These are phyloP conservation scores for Geosiphon pyriformis DNA, from an alignment of 192 early-diverging fungal species.

Conservation along the genomic window DNA sequence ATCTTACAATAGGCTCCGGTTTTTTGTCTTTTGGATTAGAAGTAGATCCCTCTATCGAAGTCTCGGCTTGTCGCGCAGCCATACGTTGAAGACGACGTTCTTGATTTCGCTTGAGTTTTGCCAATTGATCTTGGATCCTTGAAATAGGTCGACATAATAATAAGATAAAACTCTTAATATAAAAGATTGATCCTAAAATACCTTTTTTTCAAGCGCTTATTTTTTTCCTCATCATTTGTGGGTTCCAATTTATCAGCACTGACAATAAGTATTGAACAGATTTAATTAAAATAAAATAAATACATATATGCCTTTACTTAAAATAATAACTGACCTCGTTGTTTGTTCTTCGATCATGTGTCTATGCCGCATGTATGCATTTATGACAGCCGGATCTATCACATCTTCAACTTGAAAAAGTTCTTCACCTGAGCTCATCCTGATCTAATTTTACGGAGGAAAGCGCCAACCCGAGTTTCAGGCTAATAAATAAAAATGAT, in stretches of 20 bases:
- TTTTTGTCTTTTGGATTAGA: constrained; percentile 48
- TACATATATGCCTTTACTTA: not conserved
- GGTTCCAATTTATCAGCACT: constrained; percentile 47
- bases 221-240: constrained; percentile 54
- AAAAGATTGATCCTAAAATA: not conserved
- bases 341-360: constrained; percentile 70
- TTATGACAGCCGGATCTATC: constrained; percentile 76
- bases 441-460: constrained; percentile 27
- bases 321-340: constrained; percentile 29
- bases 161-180: not conserved
- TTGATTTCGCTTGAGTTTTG: constrained; percentile 57
- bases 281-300: not conserved
- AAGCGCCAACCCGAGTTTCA: constrained; percentile 33
- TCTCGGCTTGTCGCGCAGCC: constrained; percentile 44
- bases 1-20: constrained; percentile 46
- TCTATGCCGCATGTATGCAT: constrained; percentile 83
- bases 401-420: constrained; percentile 79
- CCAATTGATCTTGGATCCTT: constrained; percentile 59
- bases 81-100: constrained; percentile 52
- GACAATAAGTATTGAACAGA: not conserved
- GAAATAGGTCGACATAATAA: constrained; percentile 7
- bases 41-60: constrained; percentile 20
- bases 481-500: constrained; percentile 29
- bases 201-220: constrained; percentile 46
- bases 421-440: constrained; percentile 55